Percentiles rank a stretch among this genome's conserved stretches.
These are phyloP conservation scores for Eucalyptus fibrosa DNA, from an alignment of 345 rosid species.

Conservation along the genomic window DNA sequence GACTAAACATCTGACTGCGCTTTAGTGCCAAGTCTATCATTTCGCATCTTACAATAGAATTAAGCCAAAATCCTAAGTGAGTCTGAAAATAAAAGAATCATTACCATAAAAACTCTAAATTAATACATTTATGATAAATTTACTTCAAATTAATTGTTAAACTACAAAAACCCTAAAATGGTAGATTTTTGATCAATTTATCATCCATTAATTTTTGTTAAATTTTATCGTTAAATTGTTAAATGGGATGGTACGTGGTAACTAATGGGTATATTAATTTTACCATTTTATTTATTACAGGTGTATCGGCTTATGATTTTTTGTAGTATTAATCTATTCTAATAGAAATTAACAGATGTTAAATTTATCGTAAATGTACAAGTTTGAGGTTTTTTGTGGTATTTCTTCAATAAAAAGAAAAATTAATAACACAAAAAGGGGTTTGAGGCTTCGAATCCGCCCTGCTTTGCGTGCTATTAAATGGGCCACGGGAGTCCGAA, in stretches of 20 bases:
- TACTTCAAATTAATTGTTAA: no score
- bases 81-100: neutral
- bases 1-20: neutral
- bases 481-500: neutral
- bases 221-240: no score
- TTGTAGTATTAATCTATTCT: no score
- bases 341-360: fast-evolving
- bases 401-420: neutral
- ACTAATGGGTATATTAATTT: fast-evolving
- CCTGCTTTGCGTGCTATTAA: neutral
- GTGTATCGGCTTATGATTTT: no score
- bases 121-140: no score
- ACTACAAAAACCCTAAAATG: neutral
- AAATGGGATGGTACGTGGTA: no score
- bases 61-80: neutral
- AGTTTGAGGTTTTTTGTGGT: no score
- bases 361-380: no score
- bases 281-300: no score
- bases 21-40: neutral
- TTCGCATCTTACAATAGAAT: neutral
- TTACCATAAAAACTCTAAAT: no score
- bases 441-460: neutral
- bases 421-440: neutral
- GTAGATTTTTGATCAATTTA: neutral
- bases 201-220: fast-evolving